Conservation (phyloP, 2,329 filamentous ascomycete species). For the Ceratocystis colombiana region DNA sequence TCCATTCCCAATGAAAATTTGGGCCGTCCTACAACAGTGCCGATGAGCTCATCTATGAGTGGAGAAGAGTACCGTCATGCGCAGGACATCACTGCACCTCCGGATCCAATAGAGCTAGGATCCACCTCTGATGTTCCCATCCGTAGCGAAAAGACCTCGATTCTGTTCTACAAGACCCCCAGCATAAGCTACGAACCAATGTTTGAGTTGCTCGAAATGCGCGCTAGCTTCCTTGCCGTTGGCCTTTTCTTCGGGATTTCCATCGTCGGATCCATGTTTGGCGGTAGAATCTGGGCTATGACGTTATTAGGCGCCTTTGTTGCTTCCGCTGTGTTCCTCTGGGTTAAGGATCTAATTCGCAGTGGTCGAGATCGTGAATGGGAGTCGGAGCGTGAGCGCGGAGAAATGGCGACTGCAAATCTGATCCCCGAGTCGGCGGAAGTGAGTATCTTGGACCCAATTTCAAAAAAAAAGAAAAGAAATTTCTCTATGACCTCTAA, state of each 20-base stretch:
- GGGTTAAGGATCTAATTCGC: conserved; percentile 77
- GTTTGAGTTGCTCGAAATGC: conserved; percentile 64
- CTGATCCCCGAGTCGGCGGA: conserved; percentile 86
- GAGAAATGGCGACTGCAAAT: conserved; percentile 76
- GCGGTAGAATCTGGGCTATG: conserved; percentile 64
- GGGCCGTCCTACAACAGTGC: conserved; percentile 59
- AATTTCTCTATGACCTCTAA: not conserved
- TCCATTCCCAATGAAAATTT: conserved; percentile 86
- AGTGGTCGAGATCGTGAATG: conserved; percentile 79
- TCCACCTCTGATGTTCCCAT: conserved; percentile 91
- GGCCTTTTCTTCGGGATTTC: conserved; percentile 65
- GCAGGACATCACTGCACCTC: conserved; percentile 84
- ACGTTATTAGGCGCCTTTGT: conserved; percentile 63
- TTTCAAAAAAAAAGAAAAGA: not conserved
- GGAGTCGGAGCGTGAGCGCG: conserved; percentile 75
- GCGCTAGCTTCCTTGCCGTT: conserved; percentile 58
- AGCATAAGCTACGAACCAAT: conserved; percentile 83
- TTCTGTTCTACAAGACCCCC: conserved; percentile 90
- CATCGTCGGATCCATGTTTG: conserved; percentile 68
- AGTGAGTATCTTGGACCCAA: conserved; percentile 20
- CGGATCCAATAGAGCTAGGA: conserved; percentile 71
- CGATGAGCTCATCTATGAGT: conserved; percentile 60
- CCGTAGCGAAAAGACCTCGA: conserved; percentile 90
- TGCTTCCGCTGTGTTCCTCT: conserved; percentile 70
- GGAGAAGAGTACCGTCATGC: conserved; percentile 70